Conservation (phyloP, 2,329 filamentous ascomycete genomes). For the Aspergillaceae sp. region DNA sequence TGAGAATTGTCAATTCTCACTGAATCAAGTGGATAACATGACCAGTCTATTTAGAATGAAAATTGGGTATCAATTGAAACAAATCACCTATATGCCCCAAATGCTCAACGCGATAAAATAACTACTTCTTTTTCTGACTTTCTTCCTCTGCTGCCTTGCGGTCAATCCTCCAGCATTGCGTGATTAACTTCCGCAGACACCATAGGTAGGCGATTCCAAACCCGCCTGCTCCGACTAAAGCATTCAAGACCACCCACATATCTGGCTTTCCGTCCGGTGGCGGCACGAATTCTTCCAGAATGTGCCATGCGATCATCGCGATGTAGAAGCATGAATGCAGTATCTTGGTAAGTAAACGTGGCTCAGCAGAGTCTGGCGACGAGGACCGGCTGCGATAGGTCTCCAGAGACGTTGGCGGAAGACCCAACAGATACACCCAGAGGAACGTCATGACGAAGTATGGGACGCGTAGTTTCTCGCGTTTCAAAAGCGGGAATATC, state of each 20-base stretch:
- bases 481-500: slow-evolving; percentile 79
- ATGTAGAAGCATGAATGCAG: slow-evolving; percentile 70
- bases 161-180: slow-evolving; percentile 21
- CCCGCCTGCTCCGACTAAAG: slow-evolving; percentile 72
- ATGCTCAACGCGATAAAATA: slow-evolving; percentile 5
- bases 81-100: slow-evolving; percentile 1
- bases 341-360: slow-evolving; percentile 54
- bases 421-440: slow-evolving; percentile 83
- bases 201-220: slow-evolving; percentile 85
- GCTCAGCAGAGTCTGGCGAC: slow-evolving; percentile 33
- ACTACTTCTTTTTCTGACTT: slow-evolving; percentile 28
- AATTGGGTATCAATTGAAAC: slow-evolving; percentile 22
- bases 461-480: slow-evolving; percentile 74
- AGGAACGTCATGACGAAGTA: slow-evolving; percentile 77
- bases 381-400: slow-evolving; percentile 52
- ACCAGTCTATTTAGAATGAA: background rate
- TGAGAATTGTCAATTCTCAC: background rate
- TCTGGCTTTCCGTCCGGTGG: slow-evolving; percentile 76
- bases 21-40: too few relatives aligned
- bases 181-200: slow-evolving; percentile 63
- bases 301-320: slow-evolving; percentile 72
- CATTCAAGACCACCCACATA: slow-evolving; percentile 88
- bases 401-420: slow-evolving; percentile 67
- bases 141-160: slow-evolving; percentile 17
- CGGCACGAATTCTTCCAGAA: slow-evolving; percentile 57